Evolutionary conservation across 2,329 filamentous ascomycete genomes (phyloP), one percentile per base, ranked within the genome.

Genomic region (Fusarium compactum): DNA sequence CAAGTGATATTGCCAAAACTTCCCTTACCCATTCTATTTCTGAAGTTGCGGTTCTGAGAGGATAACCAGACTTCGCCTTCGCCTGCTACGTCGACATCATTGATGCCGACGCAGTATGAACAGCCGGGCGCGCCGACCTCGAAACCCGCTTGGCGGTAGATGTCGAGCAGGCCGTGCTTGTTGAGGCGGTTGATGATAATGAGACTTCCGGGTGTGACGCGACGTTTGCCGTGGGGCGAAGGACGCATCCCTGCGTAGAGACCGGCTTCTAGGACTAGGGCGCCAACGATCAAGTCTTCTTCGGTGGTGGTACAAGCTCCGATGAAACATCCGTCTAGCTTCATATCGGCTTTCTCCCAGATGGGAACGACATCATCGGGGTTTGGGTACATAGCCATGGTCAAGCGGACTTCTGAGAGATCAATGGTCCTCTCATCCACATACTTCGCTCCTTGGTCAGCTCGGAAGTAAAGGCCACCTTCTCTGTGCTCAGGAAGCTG

Each of bases 381-480:
- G 14, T 76, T 80, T 2, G 82, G 81, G 52, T 83, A 82, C 18
- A 70, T 71, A 4, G 82, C 81, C 22, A 84, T 68, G 22, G 78
- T 81, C 1, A 78, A 71, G 47, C 76, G 69, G 15, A 83, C 81
- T 25, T 80, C 66, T 15, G 69, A 63, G 14, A 84, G 76, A 58
- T 84, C 78, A 29, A 84, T 82, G 9, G 73, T 74, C 32, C 76
- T 71, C 6, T 69, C 75, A 24, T 76, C 78, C 0, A 76, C 78
- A 47, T 83, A 84, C 10, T 71, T 34, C 1, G 80, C 80, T 30
- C 78, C 78, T 2, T 74, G 65, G 46, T 84, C 82, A 2, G 82
- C 77, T 9, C 70, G 73, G 64, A 82, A 82, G 63, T 82, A 84
- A 8, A 77, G 62, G 10, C 74, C 71, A 15, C 71, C 68, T 20